Conservation (phyloP, 768 basidiomycete species). For the Zangia roseola region DNA sequence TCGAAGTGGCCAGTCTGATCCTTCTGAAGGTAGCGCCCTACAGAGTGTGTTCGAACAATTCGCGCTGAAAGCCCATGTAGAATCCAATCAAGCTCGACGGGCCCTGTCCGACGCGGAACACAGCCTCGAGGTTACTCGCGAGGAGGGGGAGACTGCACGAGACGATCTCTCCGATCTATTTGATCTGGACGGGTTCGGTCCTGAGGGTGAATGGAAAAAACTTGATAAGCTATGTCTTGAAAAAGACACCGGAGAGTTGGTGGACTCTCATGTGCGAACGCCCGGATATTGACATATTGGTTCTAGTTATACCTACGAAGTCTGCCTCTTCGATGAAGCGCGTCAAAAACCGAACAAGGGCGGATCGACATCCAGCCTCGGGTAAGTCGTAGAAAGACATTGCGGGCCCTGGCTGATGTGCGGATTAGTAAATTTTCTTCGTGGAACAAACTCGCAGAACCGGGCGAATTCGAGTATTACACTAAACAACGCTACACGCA, state of each 20-base stretch:
- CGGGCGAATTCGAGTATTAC: constrained; percentile 75
- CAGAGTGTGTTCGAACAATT: not conserved
- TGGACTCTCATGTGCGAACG: constrained; percentile 19
- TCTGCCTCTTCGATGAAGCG: constrained; percentile 88
- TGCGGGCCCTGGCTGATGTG: constrained; percentile 1
- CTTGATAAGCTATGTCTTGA: constrained; percentile 78
- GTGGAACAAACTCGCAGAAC: constrained; percentile 66
- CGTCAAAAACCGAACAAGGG: constrained; percentile 86
- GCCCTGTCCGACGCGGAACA: constrained; percentile 63
- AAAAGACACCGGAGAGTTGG: constrained; percentile 88
- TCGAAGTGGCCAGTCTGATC: constrained; percentile 37
- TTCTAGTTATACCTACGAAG: constrained; percentile 85
- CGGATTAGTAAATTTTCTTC: constrained; percentile 63
- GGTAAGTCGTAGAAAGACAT: constrained; percentile 51
- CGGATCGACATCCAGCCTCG: constrained; percentile 72
- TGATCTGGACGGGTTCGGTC: constrained; percentile 63
- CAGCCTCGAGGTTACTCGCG: constrained; percentile 48
- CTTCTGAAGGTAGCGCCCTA: constrained; percentile 38
- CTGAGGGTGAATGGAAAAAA: constrained; percentile 94
- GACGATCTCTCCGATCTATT: constrained; percentile 67
- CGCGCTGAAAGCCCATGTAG: constrained; percentile 28
- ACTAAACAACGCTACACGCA: constrained; percentile 76
- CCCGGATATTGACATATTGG: constrained; percentile 6
- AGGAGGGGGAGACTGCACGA: constrained; percentile 53
- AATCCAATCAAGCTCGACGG: constrained; percentile 61